These are phyloP conservation scores for Hygrocybe punicea DNA, from an alignment of 768 basidiomycete species.

Conservation along the genomic window DNA sequence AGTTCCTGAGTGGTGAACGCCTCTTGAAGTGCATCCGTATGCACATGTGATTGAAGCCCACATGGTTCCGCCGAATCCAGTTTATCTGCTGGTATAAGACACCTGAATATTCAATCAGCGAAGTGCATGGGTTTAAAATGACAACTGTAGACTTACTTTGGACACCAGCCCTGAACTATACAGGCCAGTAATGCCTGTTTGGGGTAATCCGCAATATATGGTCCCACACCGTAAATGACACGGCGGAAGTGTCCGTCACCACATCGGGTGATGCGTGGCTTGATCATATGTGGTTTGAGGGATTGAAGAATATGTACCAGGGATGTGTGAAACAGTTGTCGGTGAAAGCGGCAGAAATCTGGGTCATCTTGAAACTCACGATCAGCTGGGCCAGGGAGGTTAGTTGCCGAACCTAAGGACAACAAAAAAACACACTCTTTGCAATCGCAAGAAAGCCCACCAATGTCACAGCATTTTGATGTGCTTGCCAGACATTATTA, in stretches of 20 bases:
- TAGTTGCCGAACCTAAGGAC: background rate
- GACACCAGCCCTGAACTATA: constrained; percentile 27
- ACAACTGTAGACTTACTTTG: constrained; percentile 18
- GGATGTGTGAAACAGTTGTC: constrained; percentile 24
- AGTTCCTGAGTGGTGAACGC: background rate
- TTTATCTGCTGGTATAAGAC: constrained; percentile 12
- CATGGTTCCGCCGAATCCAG: constrained; percentile 7
- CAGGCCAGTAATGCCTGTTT: constrained; percentile 23
- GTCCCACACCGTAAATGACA: constrained; percentile 25
- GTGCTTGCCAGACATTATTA: constrained; percentile 27
- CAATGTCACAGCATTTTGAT: constrained; percentile 29
- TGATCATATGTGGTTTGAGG: constrained; percentile 23
- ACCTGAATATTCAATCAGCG: constrained; percentile 4
- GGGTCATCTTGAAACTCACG: constrained; percentile 13
- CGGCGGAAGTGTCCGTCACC: constrained; percentile 26
- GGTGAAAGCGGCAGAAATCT: constrained; percentile 18
- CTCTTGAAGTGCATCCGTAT: background rate
- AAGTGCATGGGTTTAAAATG: background rate
- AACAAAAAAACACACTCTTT: constrained; percentile 26
- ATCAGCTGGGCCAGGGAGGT: constrained; percentile 8
- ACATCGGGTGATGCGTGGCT: constrained; percentile 21
- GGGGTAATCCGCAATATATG: constrained; percentile 30
- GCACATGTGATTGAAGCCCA: background rate
- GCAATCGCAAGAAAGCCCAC: constrained; percentile 36
- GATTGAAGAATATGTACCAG: constrained; percentile 15